phyloP scores from a whole-genome alignment of 2,329 filamentous ascomycete species.

The Fusarium sp. region DNA sequence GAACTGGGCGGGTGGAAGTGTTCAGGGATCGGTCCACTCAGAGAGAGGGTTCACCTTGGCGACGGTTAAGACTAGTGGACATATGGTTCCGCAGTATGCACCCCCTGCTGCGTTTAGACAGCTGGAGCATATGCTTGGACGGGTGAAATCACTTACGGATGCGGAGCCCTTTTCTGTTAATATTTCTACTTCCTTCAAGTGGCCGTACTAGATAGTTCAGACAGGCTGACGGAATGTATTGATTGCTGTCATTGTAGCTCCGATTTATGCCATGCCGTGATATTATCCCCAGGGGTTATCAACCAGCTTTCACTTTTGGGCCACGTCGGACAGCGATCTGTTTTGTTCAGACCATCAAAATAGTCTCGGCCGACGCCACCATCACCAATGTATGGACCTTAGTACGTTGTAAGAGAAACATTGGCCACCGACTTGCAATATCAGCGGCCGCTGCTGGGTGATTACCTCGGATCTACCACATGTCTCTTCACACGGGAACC shows the following conservation, averaged over 20 bases:
- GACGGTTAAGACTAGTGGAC: conserved; percentile 15
- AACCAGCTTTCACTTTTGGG: accelerated
- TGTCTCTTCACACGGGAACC: not conserved
- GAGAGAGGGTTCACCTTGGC: conserved; percentile 6
- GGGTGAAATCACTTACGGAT: conserved; percentile 6
- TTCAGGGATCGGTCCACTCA: conserved; percentile 1
- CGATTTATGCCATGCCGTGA: accelerated
- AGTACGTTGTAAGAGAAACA: too few species aligned
- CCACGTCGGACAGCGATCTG: accelerated
- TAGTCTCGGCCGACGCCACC: not conserved
- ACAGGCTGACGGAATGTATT: not conserved
- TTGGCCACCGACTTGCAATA: not conserved
- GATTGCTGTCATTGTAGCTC: not conserved
- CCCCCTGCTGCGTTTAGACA: conserved; percentile 14
- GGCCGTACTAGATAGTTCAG: not conserved
- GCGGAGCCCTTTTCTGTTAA: conserved; percentile 3
- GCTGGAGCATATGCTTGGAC: conserved; percentile 13
- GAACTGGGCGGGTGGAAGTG: conserved; percentile 16
- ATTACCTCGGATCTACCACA: not conserved
- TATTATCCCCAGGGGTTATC: too few species aligned
- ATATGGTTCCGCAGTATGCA: conserved; percentile 21
- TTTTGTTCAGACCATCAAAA: not conserved
- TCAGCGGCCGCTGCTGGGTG: not conserved
- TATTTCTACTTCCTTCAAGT: conserved; percentile 18
- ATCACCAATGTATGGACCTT: accelerated